Evolutionary conservation across 371 early-diverging fungal species (phyloP).

Genomic region (Batkoa obscura): DNA sequence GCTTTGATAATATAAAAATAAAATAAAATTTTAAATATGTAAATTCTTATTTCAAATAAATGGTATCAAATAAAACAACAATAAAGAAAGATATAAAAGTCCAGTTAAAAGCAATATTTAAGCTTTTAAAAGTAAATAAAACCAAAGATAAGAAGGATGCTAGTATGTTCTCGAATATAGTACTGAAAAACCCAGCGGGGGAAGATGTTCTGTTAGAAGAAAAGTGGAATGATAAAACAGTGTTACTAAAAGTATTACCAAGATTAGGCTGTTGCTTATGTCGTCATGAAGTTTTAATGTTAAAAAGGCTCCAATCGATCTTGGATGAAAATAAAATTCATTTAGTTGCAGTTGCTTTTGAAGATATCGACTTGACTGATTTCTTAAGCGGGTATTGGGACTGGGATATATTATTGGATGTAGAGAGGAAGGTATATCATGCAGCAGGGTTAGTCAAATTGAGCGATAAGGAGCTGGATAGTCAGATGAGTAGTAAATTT

Average conservation of each 20-base stretch:
- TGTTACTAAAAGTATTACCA: background rate
- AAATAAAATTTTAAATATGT: too few species aligned
- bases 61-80: too few species aligned
- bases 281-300: background rate
- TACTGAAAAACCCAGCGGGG: too few species aligned
- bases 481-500: background rate
- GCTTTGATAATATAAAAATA: too few species aligned
- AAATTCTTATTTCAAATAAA: too few species aligned
- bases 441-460: background rate
- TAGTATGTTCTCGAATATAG: too few species aligned
- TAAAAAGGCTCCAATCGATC: too few species aligned
- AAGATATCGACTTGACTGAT: background rate
- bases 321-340: background rate
- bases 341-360: background rate
- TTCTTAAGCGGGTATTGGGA: constrained; percentile 1
- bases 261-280: background rate
- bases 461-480: background rate
- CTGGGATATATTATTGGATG: background rate
- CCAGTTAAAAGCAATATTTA: too few species aligned
- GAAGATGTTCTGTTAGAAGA: background rate
- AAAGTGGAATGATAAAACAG: background rate
- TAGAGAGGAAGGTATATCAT: background rate
- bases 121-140: too few species aligned
- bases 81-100: too few species aligned
- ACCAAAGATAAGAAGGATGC: too few species aligned